Evolutionary conservation across 108 stramenopile species (phyloP).

Genomic region (Cyclostephanos tholiformis): DNA sequence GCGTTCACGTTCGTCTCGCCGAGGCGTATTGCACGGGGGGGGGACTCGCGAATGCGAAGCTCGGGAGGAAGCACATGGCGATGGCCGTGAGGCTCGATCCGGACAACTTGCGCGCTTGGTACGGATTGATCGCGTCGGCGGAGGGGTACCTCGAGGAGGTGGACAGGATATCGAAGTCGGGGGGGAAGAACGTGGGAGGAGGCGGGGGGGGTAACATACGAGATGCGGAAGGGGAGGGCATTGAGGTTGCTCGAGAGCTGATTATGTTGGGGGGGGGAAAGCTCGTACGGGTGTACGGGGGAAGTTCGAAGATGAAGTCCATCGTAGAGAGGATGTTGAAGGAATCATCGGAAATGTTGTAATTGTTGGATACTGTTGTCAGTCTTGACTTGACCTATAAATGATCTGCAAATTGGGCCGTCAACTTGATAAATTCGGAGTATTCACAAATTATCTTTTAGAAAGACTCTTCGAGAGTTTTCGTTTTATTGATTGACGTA

Average conservation of each 20-base stretch:
- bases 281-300: conserved; percentile 60
- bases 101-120: conserved; percentile 66
- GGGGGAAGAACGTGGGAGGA: not conserved
- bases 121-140: conserved; percentile 64
- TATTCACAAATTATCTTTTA: not conserved
- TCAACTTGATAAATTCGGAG: not conserved
- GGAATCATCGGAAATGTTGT: conserved; percentile 26
- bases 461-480: not conserved
- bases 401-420: not conserved
- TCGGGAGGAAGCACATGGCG: conserved; percentile 83
- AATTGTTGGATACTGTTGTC: not conserved
- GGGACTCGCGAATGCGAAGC: conserved; percentile 57
- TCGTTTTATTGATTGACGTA: not conserved
- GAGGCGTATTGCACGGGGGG: conserved; percentile 80
- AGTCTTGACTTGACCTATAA: no score
- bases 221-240: conserved; percentile 63
- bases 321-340: conserved; percentile 53
- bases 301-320: conserved; percentile 53
- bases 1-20: conserved; percentile 64
- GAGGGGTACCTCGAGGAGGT: conserved; percentile 74
- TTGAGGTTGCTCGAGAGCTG: conserved; percentile 70
- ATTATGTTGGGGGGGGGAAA: conserved; percentile 67
- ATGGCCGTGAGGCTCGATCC: conserved; percentile 76
- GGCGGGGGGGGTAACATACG: conserved; percentile 37
- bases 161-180: conserved; percentile 11